Percentiles rank a stretch among this genome's conserved stretches.
Evolutionary conservation across 257 asterid genomes (phyloP).

Genomic region (Penstemon davidsonii): DNA sequence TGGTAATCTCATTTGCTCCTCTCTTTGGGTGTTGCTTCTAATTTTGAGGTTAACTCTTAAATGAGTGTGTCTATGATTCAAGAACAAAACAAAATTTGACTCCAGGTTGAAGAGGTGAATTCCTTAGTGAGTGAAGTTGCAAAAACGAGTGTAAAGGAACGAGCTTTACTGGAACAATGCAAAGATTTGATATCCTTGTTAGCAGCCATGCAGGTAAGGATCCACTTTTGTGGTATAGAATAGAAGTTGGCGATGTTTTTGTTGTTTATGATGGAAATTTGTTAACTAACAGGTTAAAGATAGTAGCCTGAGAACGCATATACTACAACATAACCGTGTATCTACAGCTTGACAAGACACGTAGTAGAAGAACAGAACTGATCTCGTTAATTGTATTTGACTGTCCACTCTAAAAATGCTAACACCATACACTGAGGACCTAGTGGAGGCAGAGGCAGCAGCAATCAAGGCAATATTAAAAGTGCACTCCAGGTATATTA

Average conservation of each 20-base stretch:
- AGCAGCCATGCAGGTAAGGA: slow-evolving; percentile 47
- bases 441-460: slow-evolving; percentile 37
- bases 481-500: slow-evolving; percentile 46
- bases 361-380: slow-evolving; percentile 29
- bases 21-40: neutral
- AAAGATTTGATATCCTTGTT: slow-evolving; percentile 28
- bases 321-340: slow-evolving; percentile 47
- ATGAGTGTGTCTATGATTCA: neutral
- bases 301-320: slow-evolving; percentile 49
- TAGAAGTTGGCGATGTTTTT: neutral
- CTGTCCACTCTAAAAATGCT: slow-evolving; percentile 38
- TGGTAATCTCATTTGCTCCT: slow-evolving; percentile 40
- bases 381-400: slow-evolving; percentile 22
- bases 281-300: slow-evolving; percentile 45
- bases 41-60: neutral
- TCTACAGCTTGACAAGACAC: slow-evolving; percentile 39
- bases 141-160: slow-evolving; percentile 31
- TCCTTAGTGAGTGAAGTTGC: slow-evolving; percentile 28
- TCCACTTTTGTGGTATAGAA: neutral
- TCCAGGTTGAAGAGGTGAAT: slow-evolving; percentile 31
- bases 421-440: slow-evolving; percentile 44
- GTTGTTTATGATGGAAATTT: neutral
- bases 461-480: slow-evolving; percentile 24
- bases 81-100: neutral
- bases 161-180: slow-evolving; percentile 29